Evolutionary conservation across 768 basidiomycete genomes (phyloP).

Genomic region (Pleurotus pulmonarius): DNA sequence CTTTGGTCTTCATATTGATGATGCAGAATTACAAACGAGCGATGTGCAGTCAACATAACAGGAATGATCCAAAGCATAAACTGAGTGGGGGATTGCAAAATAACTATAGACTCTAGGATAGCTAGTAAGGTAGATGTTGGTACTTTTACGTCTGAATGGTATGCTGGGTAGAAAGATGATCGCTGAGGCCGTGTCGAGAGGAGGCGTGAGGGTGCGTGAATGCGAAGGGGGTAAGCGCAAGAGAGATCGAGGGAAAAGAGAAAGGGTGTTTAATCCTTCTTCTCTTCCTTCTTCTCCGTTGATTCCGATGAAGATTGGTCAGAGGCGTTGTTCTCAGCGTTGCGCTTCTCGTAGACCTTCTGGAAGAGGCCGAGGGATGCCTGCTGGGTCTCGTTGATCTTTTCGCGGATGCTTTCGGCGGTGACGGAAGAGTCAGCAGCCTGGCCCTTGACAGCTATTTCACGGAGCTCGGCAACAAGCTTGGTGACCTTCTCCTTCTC

Average conservation of each 20-base stretch:
- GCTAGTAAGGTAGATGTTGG: conserved; percentile 12
- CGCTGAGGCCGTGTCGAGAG: conserved; percentile 4
- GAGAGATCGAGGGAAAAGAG: conserved; percentile 6
- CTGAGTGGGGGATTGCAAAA: neutral
- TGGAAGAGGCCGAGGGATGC: conserved; percentile 97
- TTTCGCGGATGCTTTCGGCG: conserved; percentile 85
- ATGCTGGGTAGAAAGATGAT: neutral
- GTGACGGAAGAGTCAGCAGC: conserved; percentile 77
- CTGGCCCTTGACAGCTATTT: conserved; percentile 87
- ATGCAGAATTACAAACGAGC: neutral
- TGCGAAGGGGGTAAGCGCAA: conserved; percentile 6
- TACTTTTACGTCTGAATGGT: conserved; percentile 4
- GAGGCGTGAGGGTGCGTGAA: conserved; percentile 12
- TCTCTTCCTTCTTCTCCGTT: conserved; percentile 60
- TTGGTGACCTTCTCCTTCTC: conserved; percentile 95
- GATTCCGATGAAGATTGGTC: conserved; percentile 34
- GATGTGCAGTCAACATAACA: conserved; percentile 3
- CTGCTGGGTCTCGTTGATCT: conserved; percentile 91
- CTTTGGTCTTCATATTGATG: conserved; percentile 1
- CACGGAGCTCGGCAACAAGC: conserved; percentile 83
- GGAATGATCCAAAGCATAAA: neutral
- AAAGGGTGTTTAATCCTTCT: conserved; percentile 67
- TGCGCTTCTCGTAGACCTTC: conserved; percentile 94
- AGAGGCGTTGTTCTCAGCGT: conserved; percentile 60
- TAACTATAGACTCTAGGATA: neutral